Conservation (phyloP, 2,329 filamentous ascomycete species). For the Fusarium gaditjirri region DNA sequence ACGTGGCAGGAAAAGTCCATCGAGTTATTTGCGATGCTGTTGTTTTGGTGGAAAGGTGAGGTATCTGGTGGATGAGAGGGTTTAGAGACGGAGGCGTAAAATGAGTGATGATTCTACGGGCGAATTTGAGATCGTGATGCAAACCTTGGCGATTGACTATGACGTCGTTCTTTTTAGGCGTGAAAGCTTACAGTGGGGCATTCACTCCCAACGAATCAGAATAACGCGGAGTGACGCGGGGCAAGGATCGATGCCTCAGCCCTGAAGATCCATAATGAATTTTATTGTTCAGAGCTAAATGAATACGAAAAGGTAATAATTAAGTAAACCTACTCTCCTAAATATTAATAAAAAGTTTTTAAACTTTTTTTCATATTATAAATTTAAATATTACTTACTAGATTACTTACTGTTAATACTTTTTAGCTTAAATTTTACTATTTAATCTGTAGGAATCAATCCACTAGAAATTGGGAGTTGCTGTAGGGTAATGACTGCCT, state of each 20-base stretch:
- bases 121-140: slow-evolving; percentile 5
- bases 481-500: background rate
- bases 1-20: slow-evolving; percentile 32
- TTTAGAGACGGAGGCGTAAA: background rate
- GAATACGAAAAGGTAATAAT: too few relatives aligned
- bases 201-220: background rate
- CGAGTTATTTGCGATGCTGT: background rate
- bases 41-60: fast-evolving
- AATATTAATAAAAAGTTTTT: too few relatives aligned
- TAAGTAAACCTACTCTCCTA: too few relatives aligned
- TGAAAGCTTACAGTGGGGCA: background rate
- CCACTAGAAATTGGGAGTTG: fast-evolving
- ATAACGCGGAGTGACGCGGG: fast-evolving
- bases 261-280: background rate
- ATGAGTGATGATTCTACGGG: background rate
- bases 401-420: too few relatives aligned
- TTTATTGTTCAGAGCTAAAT: background rate
- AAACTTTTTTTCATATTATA: too few relatives aligned
- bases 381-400: too few relatives aligned
- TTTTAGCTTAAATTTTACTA: background rate
- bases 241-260: background rate
- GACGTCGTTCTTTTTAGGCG: slow-evolving; percentile 6
- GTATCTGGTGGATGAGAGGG: fast-evolving
- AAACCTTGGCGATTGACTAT: background rate
- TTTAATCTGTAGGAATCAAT: fast-evolving